Conservation (phyloP, 169 alveolate genomes). For the Eimeria maxima region DNA sequence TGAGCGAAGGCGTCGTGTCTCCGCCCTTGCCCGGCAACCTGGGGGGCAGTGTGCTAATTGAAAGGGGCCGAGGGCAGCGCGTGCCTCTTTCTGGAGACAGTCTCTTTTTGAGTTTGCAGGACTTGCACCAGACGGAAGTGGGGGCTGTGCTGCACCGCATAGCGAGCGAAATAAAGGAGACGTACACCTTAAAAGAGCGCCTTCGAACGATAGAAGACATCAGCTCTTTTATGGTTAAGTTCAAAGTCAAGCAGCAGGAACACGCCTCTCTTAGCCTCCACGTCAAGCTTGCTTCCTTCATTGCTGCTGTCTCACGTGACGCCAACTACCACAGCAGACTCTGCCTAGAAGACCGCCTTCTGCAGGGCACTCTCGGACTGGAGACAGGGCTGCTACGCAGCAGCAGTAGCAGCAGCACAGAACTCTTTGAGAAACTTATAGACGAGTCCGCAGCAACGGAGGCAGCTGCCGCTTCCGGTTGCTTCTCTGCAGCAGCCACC, state of each 20-base stretch:
- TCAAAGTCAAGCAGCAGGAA: slow-evolving; percentile 92
- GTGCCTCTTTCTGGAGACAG: slow-evolving; percentile 86
- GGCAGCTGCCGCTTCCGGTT: slow-evolving; percentile 73
- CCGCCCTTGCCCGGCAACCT: background rate
- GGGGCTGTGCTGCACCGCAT: slow-evolving; percentile 91
- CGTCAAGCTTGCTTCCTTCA: slow-evolving; percentile 92
- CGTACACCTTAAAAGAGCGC: slow-evolving; percentile 91
- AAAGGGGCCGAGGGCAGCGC: slow-evolving; percentile 21
- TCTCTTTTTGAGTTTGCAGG: slow-evolving; percentile 89
- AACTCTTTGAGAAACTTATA: slow-evolving; percentile 80
- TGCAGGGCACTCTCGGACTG: slow-evolving; percentile 80
- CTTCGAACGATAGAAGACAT: slow-evolving; percentile 92
- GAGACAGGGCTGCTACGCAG: slow-evolving; percentile 50
- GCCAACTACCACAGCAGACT: slow-evolving; percentile 87
- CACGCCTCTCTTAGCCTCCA: slow-evolving; percentile 93
- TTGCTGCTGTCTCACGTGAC: slow-evolving; percentile 88
- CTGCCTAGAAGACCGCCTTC: slow-evolving; percentile 90
- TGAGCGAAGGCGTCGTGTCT: background rate
- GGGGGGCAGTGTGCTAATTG: background rate
- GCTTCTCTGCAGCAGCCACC: slow-evolving; percentile 76
- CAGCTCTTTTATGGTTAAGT: slow-evolving; percentile 91
- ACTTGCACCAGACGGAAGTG: slow-evolving; percentile 89
- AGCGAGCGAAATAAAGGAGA: slow-evolving; percentile 92
- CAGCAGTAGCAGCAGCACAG: slow-evolving; percentile 59
- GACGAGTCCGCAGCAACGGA: slow-evolving; percentile 83